phyloP scores from a whole-genome alignment of 148 eudicot species.

The Polygonum maritimum region DNA sequence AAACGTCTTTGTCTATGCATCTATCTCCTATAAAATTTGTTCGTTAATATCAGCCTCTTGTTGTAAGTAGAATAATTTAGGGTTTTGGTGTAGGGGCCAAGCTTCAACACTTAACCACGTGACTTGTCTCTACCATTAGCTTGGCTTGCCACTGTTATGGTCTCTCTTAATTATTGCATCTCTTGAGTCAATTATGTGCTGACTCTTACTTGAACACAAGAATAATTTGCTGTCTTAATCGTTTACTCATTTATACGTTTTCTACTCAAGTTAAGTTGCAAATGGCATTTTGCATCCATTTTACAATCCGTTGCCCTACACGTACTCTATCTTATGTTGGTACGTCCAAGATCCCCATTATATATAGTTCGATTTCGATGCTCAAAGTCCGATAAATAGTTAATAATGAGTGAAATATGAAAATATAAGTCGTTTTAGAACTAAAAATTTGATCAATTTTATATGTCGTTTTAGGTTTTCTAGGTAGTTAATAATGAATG shows the following conservation, averaged over 20 bases:
- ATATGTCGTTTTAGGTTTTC: no score
- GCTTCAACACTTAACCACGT: not conserved
- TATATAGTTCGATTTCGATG: no score
- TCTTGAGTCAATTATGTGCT: not conserved
- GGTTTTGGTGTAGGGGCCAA: not conserved
- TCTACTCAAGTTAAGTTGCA: not conserved
- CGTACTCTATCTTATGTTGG: no score
- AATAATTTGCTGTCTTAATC: not conserved
- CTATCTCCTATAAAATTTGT: not conserved
- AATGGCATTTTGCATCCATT: not conserved
- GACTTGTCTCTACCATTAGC: not conserved
- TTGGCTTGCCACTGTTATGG: not conserved
- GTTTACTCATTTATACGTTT: not conserved
- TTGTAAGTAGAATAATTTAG: not conserved
- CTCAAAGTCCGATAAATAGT: no score
- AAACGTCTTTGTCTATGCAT: not conserved
- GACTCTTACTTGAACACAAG: not conserved
- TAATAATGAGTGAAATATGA: no score
- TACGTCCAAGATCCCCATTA: no score
- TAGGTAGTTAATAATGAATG: no score
- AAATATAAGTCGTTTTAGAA: no score
- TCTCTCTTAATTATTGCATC: not conserved
- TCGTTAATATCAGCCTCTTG: not conserved
- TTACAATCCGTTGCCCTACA: no score
- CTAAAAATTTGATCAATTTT: no score